Base-by-base conservation (phyloP, 2,329 filamentous ascomycete genomes). In the Knufia fluminis region DNA sequence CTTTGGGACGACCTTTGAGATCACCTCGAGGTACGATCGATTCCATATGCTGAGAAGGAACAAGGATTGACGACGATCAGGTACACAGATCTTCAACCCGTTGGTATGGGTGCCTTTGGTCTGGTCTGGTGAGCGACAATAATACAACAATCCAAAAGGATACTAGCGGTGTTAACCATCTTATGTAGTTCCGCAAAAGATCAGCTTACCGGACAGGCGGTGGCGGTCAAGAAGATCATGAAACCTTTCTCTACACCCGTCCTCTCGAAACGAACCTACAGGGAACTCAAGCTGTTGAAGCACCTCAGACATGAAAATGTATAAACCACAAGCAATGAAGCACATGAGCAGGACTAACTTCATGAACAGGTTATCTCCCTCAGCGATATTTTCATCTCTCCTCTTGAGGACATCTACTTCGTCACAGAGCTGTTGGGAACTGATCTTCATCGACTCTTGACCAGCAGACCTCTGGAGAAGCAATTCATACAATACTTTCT, bases 221-320 rank as follows among this genome's bases (percentile, higher is more conserved):
- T 98, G 54, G 92, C 92, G 52, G 90, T 98, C 67, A 98, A 98
- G 80, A 98, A 98, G 80, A 98, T 98, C 66, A 97, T 98, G 91
- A 98, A 97, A 76, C 92, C 92, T 8, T 98, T 98, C 72, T 96
- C 90, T 77, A 98, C 92, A n/a, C 90, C 92, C 1, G 92, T 98
- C 52, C 77, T 98, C 42, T 92, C 92, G 52, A 98, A 98, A 76
- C 81, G 92, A 66, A 98, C 92, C 59, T 98, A 98, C 69, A 83
- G 92, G 64, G 92, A 98, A 70, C 74, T 98, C 66, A 98, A 97
- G 76, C 79, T 98, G 56, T 76, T 98, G 64, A 98, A 97, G 76
- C 92, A 98, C 66, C 75, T 98, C 54, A 83, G 83, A 66, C 92
- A 98, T 68, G 92, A 98, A 72, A 98, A 98, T 72, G 91, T 95